Base-by-base conservation (phyloP, 495 filamentous ascomycete species). In the Rusavskia elegans region DNA sequence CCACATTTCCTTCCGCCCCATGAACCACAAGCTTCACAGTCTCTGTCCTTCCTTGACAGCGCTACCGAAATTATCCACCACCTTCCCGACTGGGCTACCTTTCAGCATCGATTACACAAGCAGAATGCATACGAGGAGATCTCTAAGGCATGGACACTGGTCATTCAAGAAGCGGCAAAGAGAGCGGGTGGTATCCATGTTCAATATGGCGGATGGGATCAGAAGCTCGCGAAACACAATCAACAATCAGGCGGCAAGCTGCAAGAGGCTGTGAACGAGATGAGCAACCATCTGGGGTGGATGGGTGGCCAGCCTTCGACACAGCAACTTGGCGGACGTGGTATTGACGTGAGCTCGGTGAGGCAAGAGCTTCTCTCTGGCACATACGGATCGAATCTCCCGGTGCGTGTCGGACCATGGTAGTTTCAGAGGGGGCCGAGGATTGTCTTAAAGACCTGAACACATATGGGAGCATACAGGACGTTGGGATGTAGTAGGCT, bases 101-200 rank as follows among this genome's bases (percentile, higher is more conserved):
- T 82, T 39, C 77, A 84, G 56, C 83, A 97, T 64, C 89, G 89
- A 52, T 75, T 92, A 56, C 85, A 92, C 71, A 95, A 95, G 64
- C 80, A 92, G 55, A 86, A 86, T 56, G 88, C 89, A 14, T 97
- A 97, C 63, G 90, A 98, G 58, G 93, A 96, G 64, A 87, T 98
- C 41, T 82, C 86, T 44, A 84, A 82, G 58, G 93, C 92, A 10
- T 98, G 92, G 92, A 80, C 88, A 29, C 61, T 94, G 61, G 90
- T 94, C 40, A 87, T 98, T 51, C 82, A 80, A 35, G 92, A 97
- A 63, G 89, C 89, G 10, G 80, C 87, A 20, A 96, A 96, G 68
- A 74, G 83, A 49, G 90, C 88, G 6, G 93, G 87, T 38, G 92
- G 92, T 19, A 92, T 97, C 59, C 76, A 84, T 56, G 62, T 98